Percentiles rank a stretch among this genome's conserved stretches.
These are phyloP conservation scores for Talaromyces amestolkiae DNA, from an alignment of 2,329 filamentous ascomycete species.

Conservation along the genomic window DNA sequence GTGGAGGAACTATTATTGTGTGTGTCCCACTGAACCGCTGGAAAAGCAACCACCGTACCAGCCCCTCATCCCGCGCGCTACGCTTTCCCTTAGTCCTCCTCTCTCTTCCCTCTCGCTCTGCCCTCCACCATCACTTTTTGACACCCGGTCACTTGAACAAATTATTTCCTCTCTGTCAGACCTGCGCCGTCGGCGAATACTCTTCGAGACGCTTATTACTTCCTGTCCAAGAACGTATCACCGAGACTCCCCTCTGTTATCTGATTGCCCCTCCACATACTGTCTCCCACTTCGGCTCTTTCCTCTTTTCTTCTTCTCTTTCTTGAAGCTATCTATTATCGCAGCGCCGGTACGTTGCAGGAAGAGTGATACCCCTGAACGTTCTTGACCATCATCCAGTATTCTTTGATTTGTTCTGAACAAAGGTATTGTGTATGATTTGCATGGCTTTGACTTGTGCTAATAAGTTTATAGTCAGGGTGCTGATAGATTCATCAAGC, in stretches of 20 bases:
- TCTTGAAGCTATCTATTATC: conserved; percentile 7
- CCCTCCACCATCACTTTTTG: not conserved
- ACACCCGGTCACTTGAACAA: not conserved
- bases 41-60: not conserved
- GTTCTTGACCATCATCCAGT: not conserved
- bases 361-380: not conserved
- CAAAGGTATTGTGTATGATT: conserved; percentile 5
- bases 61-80: conserved; percentile 11
- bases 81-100: not conserved
- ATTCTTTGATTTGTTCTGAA: not conserved
- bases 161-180: not conserved
- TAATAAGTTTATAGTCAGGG: not conserved
- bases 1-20: not conserved
- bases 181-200: not conserved
- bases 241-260: conserved; percentile 3
- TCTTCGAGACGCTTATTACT: not conserved
- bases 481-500: not conserved
- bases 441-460: not conserved
- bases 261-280: conserved; percentile 2
- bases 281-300: not conserved
- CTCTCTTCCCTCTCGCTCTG: not conserved
- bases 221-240: not conserved
- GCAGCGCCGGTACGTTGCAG: conserved; percentile 12
- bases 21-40: conserved; percentile 1
- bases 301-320: not conserved